Evolutionary conservation across 139 green algal species (phyloP), one percentile per base, ranked within the genome.

Genomic region (Chlorella sp.): DNA sequence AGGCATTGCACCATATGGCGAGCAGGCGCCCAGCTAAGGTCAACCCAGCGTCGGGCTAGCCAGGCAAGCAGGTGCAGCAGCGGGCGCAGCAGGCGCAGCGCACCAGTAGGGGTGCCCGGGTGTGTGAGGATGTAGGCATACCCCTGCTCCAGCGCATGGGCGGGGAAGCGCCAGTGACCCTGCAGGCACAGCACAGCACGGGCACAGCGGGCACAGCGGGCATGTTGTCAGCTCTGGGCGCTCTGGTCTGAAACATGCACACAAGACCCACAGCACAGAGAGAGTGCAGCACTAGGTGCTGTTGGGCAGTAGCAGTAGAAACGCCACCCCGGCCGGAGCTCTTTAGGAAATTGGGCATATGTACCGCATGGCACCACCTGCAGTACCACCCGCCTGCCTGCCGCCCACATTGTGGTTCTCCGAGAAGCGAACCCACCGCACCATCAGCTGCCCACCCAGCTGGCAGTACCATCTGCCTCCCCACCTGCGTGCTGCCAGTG

Each of bases 51-150:
- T 14, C 21, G 28, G 15, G 28, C 28, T 36, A 15, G 69, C 28
- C 69, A 39, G 69, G 69, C 69, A 14, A 34, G 16, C 14, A 26
- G 15, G 73, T 9, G n/a, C 14, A 9, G 73, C 73, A n/a, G n/a
- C n/a, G n/a, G n/a, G 69, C 69, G 15, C 32, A 34, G 16, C 14
- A 26, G 15, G 73, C 32, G n/a, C 14, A 9, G 73, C 73, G 3
- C n/a, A 42, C 73, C n/a, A 26, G 61, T 79, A 30, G 95, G 94
- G 3, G 94, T 93, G 88, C 97, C 96, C 1, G 97, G 97, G 92
- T 99, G 97, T 7, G 97, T 99, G 39, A 99, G 92, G 36, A 99
- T 96, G 94, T 99, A 99, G 32, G 95, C 95, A 81, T 99, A 99
- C 22, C 97, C 97, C 60, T 94, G 40, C 18, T 89, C 91, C 42